Evolutionary conservation across 768 basidiomycete species (phyloP).

Genomic region (Chlorophyllum brunneum): DNA sequence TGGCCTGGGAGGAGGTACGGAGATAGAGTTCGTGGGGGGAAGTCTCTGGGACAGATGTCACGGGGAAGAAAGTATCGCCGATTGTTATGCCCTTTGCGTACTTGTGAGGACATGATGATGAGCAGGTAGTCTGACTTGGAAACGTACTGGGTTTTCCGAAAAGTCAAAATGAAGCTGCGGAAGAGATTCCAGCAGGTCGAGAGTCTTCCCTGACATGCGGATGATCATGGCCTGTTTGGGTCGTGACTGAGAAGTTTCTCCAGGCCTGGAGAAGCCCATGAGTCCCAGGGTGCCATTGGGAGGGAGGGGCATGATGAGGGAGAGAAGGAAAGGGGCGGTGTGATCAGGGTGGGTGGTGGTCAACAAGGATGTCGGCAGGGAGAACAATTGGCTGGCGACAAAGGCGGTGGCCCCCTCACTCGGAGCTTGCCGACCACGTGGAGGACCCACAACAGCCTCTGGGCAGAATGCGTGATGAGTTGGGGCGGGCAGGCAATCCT

Average conservation of each 20-base stretch:
- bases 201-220: conserved; percentile 67
- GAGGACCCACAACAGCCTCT: background rate
- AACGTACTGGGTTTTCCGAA: conserved; percentile 53
- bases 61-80: conserved; percentile 59
- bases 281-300: conserved; percentile 49
- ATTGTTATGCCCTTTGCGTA: conserved; percentile 61
- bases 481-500: no score
- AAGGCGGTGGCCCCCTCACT: background rate
- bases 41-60: conserved; percentile 50
- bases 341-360: conserved; percentile 5
- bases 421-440: conserved; percentile 10
- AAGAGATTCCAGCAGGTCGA: conserved; percentile 60
- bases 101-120: conserved; percentile 9
- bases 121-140: background rate
- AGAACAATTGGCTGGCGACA: background rate
- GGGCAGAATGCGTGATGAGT: background rate
- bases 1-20: conserved; percentile 51
- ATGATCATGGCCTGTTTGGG: conserved; percentile 75
- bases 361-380: background rate
- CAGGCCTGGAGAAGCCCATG: conserved; percentile 52
- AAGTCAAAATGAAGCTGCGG: conserved; percentile 59
- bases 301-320: conserved; percentile 62
- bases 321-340: background rate
- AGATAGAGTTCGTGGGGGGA: conserved; percentile 71
- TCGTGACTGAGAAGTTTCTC: conserved; percentile 51